Percentiles rank a stretch among this genome's conserved stretches.
Evolutionary conservation across 257 asterid species (phyloP).

Genomic region (Ilex asprella): DNA sequence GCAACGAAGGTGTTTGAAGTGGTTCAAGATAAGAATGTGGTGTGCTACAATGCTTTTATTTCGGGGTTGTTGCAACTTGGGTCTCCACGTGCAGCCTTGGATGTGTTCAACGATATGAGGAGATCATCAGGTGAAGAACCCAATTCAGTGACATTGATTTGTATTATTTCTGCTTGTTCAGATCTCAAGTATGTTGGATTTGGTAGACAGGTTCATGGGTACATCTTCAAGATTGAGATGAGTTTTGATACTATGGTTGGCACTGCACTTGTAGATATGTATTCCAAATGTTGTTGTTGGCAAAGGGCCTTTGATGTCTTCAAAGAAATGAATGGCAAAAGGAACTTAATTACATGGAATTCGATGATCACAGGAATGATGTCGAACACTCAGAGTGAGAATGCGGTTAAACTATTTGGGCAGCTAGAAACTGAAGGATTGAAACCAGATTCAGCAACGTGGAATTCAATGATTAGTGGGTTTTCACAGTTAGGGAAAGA

Average conservation of each 20-base stretch:
- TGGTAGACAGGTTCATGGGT: slow-evolving; percentile 76
- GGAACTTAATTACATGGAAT: slow-evolving; percentile 69
- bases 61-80: slow-evolving; percentile 67
- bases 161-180: slow-evolving; percentile 65
- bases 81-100: slow-evolving; percentile 33
- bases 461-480: slow-evolving; percentile 88
- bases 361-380: slow-evolving; percentile 85
- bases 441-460: slow-evolving; percentile 60
- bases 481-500: slow-evolving; percentile 45
- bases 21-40: slow-evolving; percentile 43
- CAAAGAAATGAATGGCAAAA: slow-evolving; percentile 42
- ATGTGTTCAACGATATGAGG: slow-evolving; percentile 57
- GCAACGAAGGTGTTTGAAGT: slow-evolving; percentile 49
- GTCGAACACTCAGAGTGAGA: slow-evolving; percentile 44
- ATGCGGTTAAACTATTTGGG: slow-evolving; percentile 49
- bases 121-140: slow-evolving; percentile 33
- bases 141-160: slow-evolving; percentile 46
- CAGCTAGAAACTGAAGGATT: slow-evolving; percentile 41
- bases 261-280: slow-evolving; percentile 75
- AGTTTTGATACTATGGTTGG: slow-evolving; percentile 44
- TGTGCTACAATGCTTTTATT: slow-evolving; percentile 68
- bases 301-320: slow-evolving; percentile 50
- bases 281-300: slow-evolving; percentile 73
- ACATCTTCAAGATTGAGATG: slow-evolving; percentile 32
- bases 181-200: slow-evolving; percentile 37